Base-by-base conservation (phyloP, 2,329 filamentous ascomycete genomes). In the Epichloe amarillans region DNA sequence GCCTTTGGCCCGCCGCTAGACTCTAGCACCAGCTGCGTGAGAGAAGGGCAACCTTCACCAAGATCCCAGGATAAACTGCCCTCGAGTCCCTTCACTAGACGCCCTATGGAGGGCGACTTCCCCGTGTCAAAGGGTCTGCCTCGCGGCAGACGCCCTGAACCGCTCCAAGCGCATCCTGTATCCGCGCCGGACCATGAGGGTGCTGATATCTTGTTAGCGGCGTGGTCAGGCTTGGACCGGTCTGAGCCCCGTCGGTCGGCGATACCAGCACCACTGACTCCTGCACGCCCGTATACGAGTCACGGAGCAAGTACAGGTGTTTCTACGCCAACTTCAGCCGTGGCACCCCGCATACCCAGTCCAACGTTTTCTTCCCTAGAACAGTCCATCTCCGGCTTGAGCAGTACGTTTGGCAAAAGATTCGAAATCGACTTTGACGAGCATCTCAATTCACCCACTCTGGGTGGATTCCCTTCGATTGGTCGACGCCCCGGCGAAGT, bases 351-450 rank as follows among this genome's bases (percentile, higher is more conserved):
- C 6, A 55, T 69, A 5, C 65, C 66, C 0, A 68, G 65, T 14
- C 67, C 67, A 2, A 64, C 65, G 0, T 69, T 69, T 26, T 53
- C 61, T 3, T 67, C 67, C 0, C 55, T 69, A 1, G 61, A 66
- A 47, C 59, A 63, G 43, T 62, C 62, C 30, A 63, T 69, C 38
- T 66, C 65, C 1, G 61, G 33, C 44, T 62, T 63, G 12, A 64
- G 58, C 50, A 62, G 64, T 43, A 60, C 61, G 39, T 54, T 69
- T 1, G 59, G 61, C 11, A 58, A 56, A 17, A 60, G 58, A 2
- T 64, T 69, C 52, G 65, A 66, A 30, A 52, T 64, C 19, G 52
- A 57, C 15, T 54, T 57, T 5, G 54, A 51, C n/a, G 49, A 42
- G 37, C 35, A 47, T 7, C 19, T 46, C 14, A 21, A 21, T 15